Base-by-base conservation (phyloP, 106 monocot species). In the Amphibolis antarctica region DNA sequence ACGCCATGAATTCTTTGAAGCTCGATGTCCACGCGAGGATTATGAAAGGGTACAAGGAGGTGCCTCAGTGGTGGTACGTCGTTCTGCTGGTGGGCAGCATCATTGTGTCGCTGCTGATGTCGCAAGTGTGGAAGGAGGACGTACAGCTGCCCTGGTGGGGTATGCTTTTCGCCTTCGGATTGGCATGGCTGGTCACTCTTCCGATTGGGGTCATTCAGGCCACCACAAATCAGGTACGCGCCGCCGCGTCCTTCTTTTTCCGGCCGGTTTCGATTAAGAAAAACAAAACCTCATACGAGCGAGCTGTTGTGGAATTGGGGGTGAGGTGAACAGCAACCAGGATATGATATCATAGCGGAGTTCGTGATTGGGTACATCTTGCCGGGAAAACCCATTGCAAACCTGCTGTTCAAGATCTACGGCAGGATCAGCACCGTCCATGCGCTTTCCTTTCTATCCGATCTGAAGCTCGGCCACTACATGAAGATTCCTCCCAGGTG, bases 61-160 rank as follows among this genome's bases (percentile, higher is more conserved):
- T 92, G 21, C 92, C 92, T 23, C 64, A 92, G 55, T 92, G 92
- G 88, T 92, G 92, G 92, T 92, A 84, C 59, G 62, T 92, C 0
- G 53, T 88, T 55, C 66, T 92, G 0, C 76, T 92, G 1, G 62
- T 44, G 11, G 92, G 85, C 50, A 92, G 92, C 68, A 59, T 75
- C 0, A 19, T 65, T 17, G 21, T 92, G 1, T 85, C 92, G n/a
- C 67, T 92, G 19, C 10, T 88, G 59, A 76, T 92, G 71, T 88
- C 84, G 1, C 80, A 85, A 12, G 28, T 92, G 5, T 88, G 82
- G 80, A 85, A 82, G 44, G 80, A 85, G 44, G 79, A 83, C 25
- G 83, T 92, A 54, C 91, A 92, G 75, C 86, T 92, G 20, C 91
- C 91, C 31, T 91, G 90, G 90, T 91, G 90, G 91, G 91, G 91